Conservation (phyloP, 345 rosid species). For the Melaleuca quinquenervia region DNA sequence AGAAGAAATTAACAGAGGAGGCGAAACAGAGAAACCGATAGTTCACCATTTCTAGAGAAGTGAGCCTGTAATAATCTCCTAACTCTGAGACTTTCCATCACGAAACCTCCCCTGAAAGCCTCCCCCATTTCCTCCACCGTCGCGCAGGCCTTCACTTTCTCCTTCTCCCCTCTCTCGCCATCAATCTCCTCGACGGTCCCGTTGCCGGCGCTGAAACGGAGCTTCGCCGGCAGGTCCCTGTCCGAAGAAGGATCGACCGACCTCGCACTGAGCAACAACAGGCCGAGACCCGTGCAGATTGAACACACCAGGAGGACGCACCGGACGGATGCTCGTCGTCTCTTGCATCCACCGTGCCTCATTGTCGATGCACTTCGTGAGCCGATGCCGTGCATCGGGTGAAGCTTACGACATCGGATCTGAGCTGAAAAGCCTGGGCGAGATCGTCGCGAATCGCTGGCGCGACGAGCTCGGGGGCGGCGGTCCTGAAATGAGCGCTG, state of each 20-base stretch:
- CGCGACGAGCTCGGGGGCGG: background rate
- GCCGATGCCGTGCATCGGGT: background rate
- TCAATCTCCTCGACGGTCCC: slow-evolving; percentile 1
- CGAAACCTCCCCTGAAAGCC: slow-evolving; percentile 39
- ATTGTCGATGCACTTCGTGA: background rate
- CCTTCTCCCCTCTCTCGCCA: background rate
- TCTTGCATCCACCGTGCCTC: slow-evolving; percentile 20
- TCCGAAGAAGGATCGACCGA: slow-evolving; percentile 36
- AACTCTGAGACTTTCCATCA: slow-evolving; percentile 57
- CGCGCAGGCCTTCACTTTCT: slow-evolving; percentile 32
- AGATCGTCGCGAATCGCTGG: background rate
- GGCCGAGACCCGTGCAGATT: slow-evolving; percentile 32
- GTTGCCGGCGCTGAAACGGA: background rate
- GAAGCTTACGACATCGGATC: background rate
- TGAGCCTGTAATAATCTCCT: slow-evolving; percentile 47
- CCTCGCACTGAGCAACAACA: slow-evolving; percentile 39
- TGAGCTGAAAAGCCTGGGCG: background rate
- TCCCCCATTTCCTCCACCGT: slow-evolving; percentile 95
- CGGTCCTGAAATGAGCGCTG: background rate
- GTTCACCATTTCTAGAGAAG: slow-evolving; percentile 46
- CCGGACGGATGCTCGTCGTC: slow-evolving; percentile 32
- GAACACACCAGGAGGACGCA: slow-evolving; percentile 22
- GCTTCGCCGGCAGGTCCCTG: background rate
- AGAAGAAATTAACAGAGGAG: background rate
- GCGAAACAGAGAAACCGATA: background rate